Evolutionary conservation across 345 rosid genomes (phyloP).

Genomic region (Eucalyptus lansdowneana): DNA sequence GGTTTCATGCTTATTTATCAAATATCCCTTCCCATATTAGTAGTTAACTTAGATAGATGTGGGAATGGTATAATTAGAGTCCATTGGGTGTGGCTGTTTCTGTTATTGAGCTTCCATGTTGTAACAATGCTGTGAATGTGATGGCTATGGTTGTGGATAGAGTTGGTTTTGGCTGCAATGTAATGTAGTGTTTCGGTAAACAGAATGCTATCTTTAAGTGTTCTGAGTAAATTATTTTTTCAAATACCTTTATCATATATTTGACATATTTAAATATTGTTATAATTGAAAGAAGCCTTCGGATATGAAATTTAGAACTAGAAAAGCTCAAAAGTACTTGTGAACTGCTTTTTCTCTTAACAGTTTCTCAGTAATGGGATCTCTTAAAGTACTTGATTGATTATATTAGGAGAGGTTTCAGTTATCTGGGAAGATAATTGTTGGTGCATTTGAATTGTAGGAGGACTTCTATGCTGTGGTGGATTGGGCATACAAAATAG

Average conservation of each 20-base stretch:
- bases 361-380: neutral
- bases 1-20: neutral
- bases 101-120: neutral
- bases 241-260: neutral
- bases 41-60: neutral
- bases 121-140: neutral
- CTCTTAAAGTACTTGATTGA: neutral
- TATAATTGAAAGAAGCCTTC: neutral
- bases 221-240: neutral
- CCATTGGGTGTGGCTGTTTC: neutral
- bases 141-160: neutral
- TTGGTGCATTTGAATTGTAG: conserved; percentile 9
- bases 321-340: neutral
- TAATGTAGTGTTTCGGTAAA: neutral
- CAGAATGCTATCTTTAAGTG: neutral
- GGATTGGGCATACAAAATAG: conserved; percentile 99
- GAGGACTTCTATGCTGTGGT: conserved; percentile 98
- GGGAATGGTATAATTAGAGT: neutral
- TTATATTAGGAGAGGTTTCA: neutral
- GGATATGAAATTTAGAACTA: neutral
- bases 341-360: neutral
- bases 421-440: neutral
- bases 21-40: neutral
- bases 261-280: neutral
- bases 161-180: neutral